Base-by-base conservation (phyloP, 2,329 filamentous ascomycete species). In the Geoglossum cookeanum region DNA sequence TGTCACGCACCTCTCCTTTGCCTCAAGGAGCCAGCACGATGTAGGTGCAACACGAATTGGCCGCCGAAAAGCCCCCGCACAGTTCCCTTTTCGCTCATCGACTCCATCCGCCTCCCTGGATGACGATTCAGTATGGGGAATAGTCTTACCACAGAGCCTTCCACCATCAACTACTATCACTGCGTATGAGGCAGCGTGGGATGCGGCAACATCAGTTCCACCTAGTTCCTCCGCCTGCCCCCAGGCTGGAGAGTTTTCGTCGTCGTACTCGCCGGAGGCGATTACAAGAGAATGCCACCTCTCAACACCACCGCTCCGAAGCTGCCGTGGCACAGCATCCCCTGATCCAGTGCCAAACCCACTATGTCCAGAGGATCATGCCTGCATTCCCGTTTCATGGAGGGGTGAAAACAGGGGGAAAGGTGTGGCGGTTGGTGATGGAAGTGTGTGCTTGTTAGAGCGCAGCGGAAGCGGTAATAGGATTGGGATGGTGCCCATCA, bases 221-320 rank as follows among this genome's bases (percentile, higher is more conserved):
- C 15, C 27, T 32, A 5, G 3, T 32, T 32, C 48, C 33, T 32
- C 48, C 4, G n/a, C 27, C 29, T 32, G 48, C 32, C 13, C 8
- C 32, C 48, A n/a, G 13, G 15, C 48, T 3, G 48, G 27, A 8
- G 48, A 52, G 27, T 52, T 52, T 11, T 52, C 48, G 11, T 52
- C 48, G 6, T 52, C n/a, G n/a, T 52, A 22, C 11, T 52, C 48
- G 11, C 48, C 48, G 32, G 48, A 52, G 32, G 7, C 48, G 17
- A 52, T 52, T 52, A 52, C 48, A n/a, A 52, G 33, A 52, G 48
- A 52, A 17, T 52, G 48, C n/a, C 48, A 52, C 6, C 48, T 3
- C 48, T 52, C 48, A 30, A 52, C 27, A 52, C 32, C 48, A 17
- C 48, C 48, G 5, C 33, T 29, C 6, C 6, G 17, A 5, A 13